phyloP scores from a whole-genome alignment of 768 basidiomycete genomes.

The Xerocomus potaroensis region DNA sequence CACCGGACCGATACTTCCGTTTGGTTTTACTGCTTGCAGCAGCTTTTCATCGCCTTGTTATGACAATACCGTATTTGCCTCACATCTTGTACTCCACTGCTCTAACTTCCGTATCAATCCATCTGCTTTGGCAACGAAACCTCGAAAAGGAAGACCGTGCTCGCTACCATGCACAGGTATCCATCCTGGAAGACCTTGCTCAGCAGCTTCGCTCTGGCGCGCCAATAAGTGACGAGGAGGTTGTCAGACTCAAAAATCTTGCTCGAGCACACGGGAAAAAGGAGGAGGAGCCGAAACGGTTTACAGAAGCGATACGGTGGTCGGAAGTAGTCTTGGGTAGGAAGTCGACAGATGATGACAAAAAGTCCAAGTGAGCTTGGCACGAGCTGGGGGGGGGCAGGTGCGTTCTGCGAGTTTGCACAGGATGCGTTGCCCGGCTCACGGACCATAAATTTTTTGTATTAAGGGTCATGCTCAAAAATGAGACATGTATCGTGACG shows the following conservation, averaged over 20 bases:
- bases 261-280: constrained; percentile 38
- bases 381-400: constrained; percentile 34
- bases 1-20: neutral
- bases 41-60: constrained; percentile 6
- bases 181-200: constrained; percentile 58
- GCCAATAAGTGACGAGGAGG: constrained; percentile 44
- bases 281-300: constrained; percentile 10
- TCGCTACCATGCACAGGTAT: constrained; percentile 51
- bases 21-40: no score
- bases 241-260: constrained; percentile 51
- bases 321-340: constrained; percentile 47
- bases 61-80: constrained; percentile 46
- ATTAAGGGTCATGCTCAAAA: no score
- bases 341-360: constrained; percentile 18
- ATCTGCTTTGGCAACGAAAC: constrained; percentile 54
- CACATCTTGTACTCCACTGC: constrained; percentile 64
- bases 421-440: neutral
- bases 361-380: constrained; percentile 35
- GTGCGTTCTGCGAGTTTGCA: constrained; percentile 26
- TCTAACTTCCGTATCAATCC: constrained; percentile 63
- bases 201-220: constrained; percentile 47
- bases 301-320: constrained; percentile 38
- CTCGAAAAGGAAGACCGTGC: constrained; percentile 49
- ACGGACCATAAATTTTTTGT: no score
- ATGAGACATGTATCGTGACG: no score